Percentiles rank a stretch among this genome's conserved stretches.
Evolutionary conservation across 2,329 filamentous ascomycete species (phyloP).

Genomic region (Didymella pinodella): DNA sequence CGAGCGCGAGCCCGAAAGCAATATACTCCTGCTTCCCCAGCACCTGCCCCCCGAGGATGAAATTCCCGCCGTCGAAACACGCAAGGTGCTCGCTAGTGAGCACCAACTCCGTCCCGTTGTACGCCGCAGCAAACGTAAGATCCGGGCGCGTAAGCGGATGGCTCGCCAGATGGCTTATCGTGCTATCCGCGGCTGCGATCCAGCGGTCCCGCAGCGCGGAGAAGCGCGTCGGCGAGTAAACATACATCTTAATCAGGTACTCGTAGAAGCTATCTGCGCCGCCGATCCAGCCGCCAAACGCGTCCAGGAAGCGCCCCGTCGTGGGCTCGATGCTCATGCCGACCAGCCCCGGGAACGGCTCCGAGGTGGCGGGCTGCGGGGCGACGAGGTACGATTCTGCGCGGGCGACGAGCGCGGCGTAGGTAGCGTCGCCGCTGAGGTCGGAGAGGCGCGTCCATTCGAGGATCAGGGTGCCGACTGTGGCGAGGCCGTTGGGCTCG

Average conservation of each 20-base stretch:
- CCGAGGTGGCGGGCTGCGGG: slow-evolving; percentile 67
- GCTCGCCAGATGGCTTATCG: slow-evolving; percentile 73
- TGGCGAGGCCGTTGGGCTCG: slow-evolving; percentile 74
- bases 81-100: slow-evolving; percentile 63
- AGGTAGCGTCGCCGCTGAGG: slow-evolving; percentile 71
- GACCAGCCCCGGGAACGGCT: slow-evolving; percentile 80
- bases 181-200: slow-evolving; percentile 77
- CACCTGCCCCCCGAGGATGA: slow-evolving; percentile 79
- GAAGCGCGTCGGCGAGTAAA: slow-evolving; percentile 76
- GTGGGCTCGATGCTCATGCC: slow-evolving; percentile 71
- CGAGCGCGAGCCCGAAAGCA: slow-evolving; percentile 75
- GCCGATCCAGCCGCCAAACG: slow-evolving; percentile 76
- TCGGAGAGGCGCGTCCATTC: slow-evolving; percentile 87
- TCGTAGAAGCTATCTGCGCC: slow-evolving; percentile 85
- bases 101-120: slow-evolving; percentile 54
- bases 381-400: slow-evolving; percentile 74
- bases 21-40: slow-evolving; percentile 72
- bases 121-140: slow-evolving; percentile 74
- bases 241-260: slow-evolving; percentile 89
- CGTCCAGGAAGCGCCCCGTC: slow-evolving; percentile 72
- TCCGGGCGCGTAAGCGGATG: slow-evolving; percentile 72
- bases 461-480: slow-evolving; percentile 77
- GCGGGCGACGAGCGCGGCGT: slow-evolving; percentile 70
- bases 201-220: slow-evolving; percentile 73
- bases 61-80: slow-evolving; percentile 85